phyloP scores from a whole-genome alignment of 225 moss, liverwort and hornwort species.

The Neckera pumila region DNA sequence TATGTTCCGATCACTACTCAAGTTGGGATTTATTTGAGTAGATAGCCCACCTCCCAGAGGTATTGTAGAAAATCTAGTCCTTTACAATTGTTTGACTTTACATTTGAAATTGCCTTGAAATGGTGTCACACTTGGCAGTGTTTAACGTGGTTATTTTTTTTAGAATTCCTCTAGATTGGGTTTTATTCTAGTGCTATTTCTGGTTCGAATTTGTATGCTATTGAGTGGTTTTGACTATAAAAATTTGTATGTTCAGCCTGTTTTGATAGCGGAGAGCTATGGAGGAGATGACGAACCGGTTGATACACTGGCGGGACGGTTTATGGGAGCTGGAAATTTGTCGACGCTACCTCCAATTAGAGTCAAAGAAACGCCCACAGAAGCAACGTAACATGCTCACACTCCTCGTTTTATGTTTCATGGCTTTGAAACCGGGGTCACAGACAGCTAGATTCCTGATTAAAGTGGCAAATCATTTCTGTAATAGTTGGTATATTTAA shows the following conservation, averaged over 20 bases:
- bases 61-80: background rate
- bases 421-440: background rate
- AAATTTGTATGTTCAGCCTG: slow-evolving; percentile 17
- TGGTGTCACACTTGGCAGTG: background rate
- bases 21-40: background rate
- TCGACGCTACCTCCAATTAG: slow-evolving; percentile 62
- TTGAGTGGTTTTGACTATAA: background rate
- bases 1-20: background rate
- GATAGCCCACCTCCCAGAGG: background rate
- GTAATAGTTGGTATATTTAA: background rate
- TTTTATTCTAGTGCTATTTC: background rate
- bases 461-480: background rate
- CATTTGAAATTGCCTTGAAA: background rate
- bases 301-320: slow-evolving; percentile 65
- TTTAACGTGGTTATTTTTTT: background rate
- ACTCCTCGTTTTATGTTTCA: background rate
- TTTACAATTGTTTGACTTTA: background rate
- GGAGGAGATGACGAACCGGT: slow-evolving; percentile 98
- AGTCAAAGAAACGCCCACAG: slow-evolving; percentile 76
- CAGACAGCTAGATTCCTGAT: background rate
- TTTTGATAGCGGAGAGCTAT: slow-evolving; percentile 90
- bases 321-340: slow-evolving; percentile 51
- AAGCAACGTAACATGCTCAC: slow-evolving; percentile 53
- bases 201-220: background rate
- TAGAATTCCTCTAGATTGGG: background rate